Percentiles rank a stretch among this genome's conserved stretches.
Evolutionary conservation across 1,284 basidiomycete genomes (phyloP).

Genomic region (Tilletia walkeri): DNA sequence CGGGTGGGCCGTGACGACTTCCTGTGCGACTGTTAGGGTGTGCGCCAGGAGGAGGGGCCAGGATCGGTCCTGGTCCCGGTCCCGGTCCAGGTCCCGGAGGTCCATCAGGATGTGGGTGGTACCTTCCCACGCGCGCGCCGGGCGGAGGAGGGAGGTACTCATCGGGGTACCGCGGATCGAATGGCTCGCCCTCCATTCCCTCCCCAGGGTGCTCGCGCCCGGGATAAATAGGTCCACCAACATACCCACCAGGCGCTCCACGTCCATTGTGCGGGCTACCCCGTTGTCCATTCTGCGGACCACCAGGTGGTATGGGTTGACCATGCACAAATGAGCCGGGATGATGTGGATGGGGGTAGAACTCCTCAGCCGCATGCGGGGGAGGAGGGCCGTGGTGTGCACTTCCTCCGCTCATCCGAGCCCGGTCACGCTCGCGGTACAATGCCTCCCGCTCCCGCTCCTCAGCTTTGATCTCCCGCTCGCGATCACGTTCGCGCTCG

Average conservation of each 20-base stretch:
- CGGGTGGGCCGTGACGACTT: background rate
- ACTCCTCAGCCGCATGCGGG: background rate
- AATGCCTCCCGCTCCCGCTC: slow-evolving; percentile 13
- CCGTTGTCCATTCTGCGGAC: background rate
- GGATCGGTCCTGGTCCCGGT: background rate
- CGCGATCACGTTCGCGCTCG: slow-evolving; percentile 13
- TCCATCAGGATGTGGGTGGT: background rate
- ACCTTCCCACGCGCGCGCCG: background rate
- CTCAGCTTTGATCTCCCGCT: slow-evolving; percentile 16
- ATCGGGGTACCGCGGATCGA: slow-evolving; percentile 4
- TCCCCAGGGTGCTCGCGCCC: slow-evolving; percentile 2
- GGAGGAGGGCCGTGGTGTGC: slow-evolving; percentile 8
- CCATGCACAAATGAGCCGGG: background rate
- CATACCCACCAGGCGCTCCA: background rate
- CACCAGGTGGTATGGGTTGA: background rate
- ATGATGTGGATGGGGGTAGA: background rate
- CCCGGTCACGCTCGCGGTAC: background rate
- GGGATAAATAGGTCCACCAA: background rate
- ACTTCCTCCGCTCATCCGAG: background rate
- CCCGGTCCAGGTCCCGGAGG: background rate
- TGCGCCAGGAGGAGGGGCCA: background rate
- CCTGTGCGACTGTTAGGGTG: background rate
- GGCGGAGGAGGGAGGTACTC: slow-evolving; percentile 1
- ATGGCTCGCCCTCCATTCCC: background rate
- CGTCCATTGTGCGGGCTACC: background rate